Evolutionary conservation across 2,329 filamentous ascomycete genomes (phyloP), one percentile per base, ranked within the genome.

Genomic region (Curvularia sp.): DNA sequence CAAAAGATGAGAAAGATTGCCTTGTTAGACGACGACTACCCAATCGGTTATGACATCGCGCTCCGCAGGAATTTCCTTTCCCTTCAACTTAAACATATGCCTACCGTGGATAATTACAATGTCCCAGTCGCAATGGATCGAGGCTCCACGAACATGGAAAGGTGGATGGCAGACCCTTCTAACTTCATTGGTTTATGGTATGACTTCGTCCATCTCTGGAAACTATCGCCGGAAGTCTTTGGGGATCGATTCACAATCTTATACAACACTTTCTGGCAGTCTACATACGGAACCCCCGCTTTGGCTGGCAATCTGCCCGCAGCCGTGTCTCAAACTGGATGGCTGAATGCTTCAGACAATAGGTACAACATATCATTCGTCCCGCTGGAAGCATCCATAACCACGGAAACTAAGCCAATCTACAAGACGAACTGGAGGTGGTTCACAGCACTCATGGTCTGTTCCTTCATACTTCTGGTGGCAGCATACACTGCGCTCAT

Each of bases 261-360:
- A 1, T 67, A 64, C 52, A 74, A 73, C 19, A 66, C 68, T 0
- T 74, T 73, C 43, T 71, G 63, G 34, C 71, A 73, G 21, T 63
- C 65, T 2, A 71, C 71, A 10, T 74, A 68, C 51, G 71, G 65
- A 7, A 66, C 68, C 6, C 52, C 51, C 15, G 61, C 67, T 3
- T 42, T 73, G 1, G 65, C 63, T 2, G 67, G 69, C 1, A 65
- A 67, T 36, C 45, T 74, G 9, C 66, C 68, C 2, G 28, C 50
- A 12, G 70, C 68, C 21, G 54, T 72, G 10, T 64, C 60, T 0
- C 34, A 60, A 3, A 63, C 55, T 4, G 61, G 53, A 21, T 21
- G 56, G 5, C 27, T 69, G 27, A 36, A 42, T 5, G 36, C 39
- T 9, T 5, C 49, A 2, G n/a, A 46, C 8, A 32, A 39, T 12